These are phyloP conservation scores for Tuber umbilicatum DNA, from an alignment of 495 filamentous ascomycete genomes.

Conservation along the genomic window DNA sequence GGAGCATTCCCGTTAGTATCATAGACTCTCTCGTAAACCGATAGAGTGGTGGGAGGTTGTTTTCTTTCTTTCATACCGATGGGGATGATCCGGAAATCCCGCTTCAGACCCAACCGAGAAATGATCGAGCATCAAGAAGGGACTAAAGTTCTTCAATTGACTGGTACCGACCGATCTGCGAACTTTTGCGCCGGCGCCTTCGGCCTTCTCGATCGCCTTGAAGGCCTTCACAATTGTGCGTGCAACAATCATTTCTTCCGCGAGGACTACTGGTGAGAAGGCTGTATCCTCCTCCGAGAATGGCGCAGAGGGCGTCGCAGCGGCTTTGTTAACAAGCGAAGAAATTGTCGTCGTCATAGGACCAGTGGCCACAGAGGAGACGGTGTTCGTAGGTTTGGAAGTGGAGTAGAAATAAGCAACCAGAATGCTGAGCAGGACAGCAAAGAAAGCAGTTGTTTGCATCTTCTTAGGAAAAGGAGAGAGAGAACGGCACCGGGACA, in stretches of 20 bases:
- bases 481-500: slow-evolving; percentile 11
- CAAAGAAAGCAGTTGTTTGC: slow-evolving; percentile 5
- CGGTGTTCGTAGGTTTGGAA: no score
- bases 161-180: slow-evolving; percentile 82
- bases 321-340: not conserved
- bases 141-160: slow-evolving; percentile 75
- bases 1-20: slow-evolving; percentile 16
- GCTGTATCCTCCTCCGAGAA: not conserved
- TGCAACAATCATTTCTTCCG: slow-evolving; percentile 57
- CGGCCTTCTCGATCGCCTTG: slow-evolving; percentile 75
- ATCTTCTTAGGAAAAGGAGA: slow-evolving; percentile 9
- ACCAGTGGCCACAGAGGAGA: not conserved
- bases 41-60: not conserved
- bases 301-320: not conserved
- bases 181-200: slow-evolving; percentile 84
- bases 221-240: slow-evolving; percentile 74
- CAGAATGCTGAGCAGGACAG: slow-evolving; percentile 1
- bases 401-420: slow-evolving; percentile 8
- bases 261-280: not conserved
- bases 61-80: slow-evolving; percentile 45
- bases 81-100: slow-evolving; percentile 82
- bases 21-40: not conserved
- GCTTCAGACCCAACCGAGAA: slow-evolving; percentile 73
- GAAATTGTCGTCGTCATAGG: not conserved
- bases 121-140: slow-evolving; percentile 97